phyloP scores from a whole-genome alignment of 495 filamentous ascomycete genomes.

The Neurospora sp. region DNA sequence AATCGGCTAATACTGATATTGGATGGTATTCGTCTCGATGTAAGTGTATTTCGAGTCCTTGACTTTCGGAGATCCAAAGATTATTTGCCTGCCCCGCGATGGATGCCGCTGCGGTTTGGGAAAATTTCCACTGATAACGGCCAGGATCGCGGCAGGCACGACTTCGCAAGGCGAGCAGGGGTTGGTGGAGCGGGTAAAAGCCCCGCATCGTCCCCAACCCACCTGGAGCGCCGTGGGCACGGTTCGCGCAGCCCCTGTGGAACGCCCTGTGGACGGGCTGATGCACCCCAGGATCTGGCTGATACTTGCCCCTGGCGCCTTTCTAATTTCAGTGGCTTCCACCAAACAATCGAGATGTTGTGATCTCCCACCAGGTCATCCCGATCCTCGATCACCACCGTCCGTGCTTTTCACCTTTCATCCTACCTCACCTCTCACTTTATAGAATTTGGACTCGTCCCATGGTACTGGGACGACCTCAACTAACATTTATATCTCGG shows the following conservation, averaged over 20 bases:
- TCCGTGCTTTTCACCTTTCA: not conserved
- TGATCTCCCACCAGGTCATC: not conserved
- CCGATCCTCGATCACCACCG: not conserved
- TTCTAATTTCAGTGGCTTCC: not conserved
- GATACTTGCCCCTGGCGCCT: not conserved
- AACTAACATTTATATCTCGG: not conserved
- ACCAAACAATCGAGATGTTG: not conserved
- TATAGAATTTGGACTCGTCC: not conserved
- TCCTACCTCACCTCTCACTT: not conserved
- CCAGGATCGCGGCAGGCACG: not conserved
- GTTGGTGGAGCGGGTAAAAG: not conserved
- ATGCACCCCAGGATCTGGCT: not conserved
- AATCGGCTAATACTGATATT: not conserved
- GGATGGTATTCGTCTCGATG: not conserved
- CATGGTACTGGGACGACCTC: not conserved
- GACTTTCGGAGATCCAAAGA: not conserved
- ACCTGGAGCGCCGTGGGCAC: not conserved
- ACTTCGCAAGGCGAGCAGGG: not conserved
- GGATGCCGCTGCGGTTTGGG: not conserved
- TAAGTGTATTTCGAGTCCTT: not conserved
- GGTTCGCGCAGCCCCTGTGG: not conserved
- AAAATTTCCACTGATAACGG: not conserved
- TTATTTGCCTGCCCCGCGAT: not conserved
- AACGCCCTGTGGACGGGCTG: not conserved
- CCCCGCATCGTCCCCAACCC: not conserved